Percentiles rank a stretch among this genome's conserved stretches.
Conservation (phyloP, 1,284 basidiomycete species). For the Microbotryomycetes sp. region DNA sequence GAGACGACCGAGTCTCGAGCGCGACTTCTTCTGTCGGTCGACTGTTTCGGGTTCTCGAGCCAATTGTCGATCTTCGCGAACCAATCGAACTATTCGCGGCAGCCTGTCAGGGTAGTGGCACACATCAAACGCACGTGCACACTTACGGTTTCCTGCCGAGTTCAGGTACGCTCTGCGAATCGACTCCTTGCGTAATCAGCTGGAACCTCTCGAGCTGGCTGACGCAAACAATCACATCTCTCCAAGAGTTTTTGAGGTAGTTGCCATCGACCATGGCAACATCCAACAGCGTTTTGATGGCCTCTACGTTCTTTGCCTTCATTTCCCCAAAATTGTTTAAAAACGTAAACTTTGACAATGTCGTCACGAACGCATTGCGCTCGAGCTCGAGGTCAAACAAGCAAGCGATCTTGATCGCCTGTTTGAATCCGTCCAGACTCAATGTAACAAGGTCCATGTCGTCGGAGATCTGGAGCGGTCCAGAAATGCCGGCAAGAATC, state of each 20-base stretch:
- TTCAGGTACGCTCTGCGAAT: constrained; percentile 63
- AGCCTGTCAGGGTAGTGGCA: not conserved
- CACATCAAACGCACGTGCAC: not conserved
- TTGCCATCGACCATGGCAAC: constrained; percentile 90
- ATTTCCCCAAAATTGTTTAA: constrained; percentile 93
- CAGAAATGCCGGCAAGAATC: constrained; percentile 85
- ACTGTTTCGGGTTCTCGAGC: constrained; percentile 39
- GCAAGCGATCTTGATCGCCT: constrained; percentile 84
- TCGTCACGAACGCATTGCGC: constrained; percentile 95
- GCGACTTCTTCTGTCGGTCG: constrained; percentile 82
- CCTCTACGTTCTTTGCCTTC: constrained; percentile 98
- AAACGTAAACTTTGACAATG: constrained; percentile 93
- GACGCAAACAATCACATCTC: constrained; percentile 87
- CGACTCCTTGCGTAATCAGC: constrained; percentile 70
- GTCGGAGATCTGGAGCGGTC: constrained; percentile 67
- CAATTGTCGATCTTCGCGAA: constrained; percentile 18
- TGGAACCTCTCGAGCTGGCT: constrained; percentile 98
- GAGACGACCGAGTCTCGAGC: constrained; percentile 91
- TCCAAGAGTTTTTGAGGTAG: constrained; percentile 89
- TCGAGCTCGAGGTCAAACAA: constrained; percentile 93
- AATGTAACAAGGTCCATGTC: constrained; percentile 82
- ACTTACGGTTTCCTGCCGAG: constrained; percentile 66
- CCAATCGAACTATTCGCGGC: constrained; percentile 4
- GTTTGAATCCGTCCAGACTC: constrained; percentile 90
- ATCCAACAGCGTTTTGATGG: constrained; percentile 86